Evolutionary conservation across 2,329 filamentous ascomycete genomes (phyloP).

Genomic region (Neofusicoccum cordaticola): DNA sequence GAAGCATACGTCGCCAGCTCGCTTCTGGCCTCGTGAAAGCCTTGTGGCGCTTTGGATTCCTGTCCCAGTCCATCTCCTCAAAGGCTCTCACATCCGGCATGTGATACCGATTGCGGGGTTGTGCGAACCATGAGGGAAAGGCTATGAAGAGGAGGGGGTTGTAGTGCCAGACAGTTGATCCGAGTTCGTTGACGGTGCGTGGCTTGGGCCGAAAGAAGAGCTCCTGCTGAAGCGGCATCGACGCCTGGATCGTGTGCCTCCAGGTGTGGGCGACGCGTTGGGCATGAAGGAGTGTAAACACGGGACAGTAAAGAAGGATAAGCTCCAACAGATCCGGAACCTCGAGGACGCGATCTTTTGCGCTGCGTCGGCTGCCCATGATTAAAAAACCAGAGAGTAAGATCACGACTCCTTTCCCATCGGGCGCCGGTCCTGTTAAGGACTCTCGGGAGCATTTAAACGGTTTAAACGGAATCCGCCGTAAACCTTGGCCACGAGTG

Average conservation of each 20-base stretch:
- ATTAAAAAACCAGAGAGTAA: not conserved
- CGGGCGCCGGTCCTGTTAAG: not conserved
- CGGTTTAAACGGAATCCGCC: not conserved
- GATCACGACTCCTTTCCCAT: not conserved
- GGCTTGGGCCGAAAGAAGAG: slow-evolving; percentile 34
- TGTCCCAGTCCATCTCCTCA: slow-evolving; percentile 12
- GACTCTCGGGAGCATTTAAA: not conserved
- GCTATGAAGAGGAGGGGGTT: slow-evolving; percentile 17
- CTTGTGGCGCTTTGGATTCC: slow-evolving; percentile 19
- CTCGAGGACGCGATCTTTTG: not conserved
- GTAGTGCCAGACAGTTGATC: slow-evolving; percentile 22
- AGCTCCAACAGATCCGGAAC: not conserved
- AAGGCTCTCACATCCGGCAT: slow-evolving; percentile 2
- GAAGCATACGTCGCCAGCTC: slow-evolving; percentile 34
- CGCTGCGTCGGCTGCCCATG: not conserved
- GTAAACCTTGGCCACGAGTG: no score
- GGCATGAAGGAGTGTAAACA: slow-evolving; percentile 26
- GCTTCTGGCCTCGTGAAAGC: slow-evolving; percentile 29
- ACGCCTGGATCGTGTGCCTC: slow-evolving; percentile 26
- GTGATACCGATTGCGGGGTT: slow-evolving; percentile 26
- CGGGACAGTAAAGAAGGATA: not conserved
- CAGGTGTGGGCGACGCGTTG: slow-evolving; percentile 32
- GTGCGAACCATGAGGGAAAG: slow-evolving; percentile 21
- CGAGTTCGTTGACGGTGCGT: not conserved
- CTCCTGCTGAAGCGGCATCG: slow-evolving; percentile 27